Evolutionary conservation across 2,329 filamentous ascomycete species (phyloP).

Genomic region (Aspergillus floridensis): DNA sequence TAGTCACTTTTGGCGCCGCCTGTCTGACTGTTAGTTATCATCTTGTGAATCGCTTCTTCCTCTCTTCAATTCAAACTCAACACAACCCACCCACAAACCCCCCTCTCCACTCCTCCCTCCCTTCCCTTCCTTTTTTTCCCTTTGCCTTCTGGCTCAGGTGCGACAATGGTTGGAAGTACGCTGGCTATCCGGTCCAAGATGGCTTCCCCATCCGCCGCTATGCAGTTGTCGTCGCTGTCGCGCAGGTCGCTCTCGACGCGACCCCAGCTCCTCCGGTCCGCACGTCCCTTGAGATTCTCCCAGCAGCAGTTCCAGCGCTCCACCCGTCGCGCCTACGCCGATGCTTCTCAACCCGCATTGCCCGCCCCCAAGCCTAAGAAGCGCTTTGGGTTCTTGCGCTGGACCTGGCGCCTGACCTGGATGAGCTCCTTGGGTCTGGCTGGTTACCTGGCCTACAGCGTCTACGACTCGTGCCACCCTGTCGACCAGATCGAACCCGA

Average conservation of each 20-base stretch:
- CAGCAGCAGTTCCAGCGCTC: conserved; percentile 32
- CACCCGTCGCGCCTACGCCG: conserved; percentile 52
- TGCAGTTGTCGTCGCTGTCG: conserved; percentile 38
- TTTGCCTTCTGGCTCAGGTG: conserved; percentile 19
- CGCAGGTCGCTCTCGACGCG: conserved; percentile 36
- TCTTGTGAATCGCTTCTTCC: conserved; percentile 10
- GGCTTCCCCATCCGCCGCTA: conserved; percentile 29
- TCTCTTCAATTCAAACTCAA: conserved; percentile 5
- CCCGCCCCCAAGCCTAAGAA: conserved; percentile 47
- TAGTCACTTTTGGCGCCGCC: conserved; percentile 15
- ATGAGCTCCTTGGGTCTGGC: conserved; percentile 68
- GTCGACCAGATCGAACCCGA: conserved; percentile 75
- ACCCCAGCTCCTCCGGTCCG: conserved; percentile 25
- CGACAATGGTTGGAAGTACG: conserved; percentile 37
- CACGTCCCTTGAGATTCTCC: conserved; percentile 27
- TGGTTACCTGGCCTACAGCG: conserved; percentile 72
- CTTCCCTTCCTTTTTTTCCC: conserved; percentile 8
- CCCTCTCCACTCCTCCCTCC: conserved; percentile 10
- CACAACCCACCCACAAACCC: conserved; percentile 2
- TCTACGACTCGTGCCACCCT: conserved; percentile 81
- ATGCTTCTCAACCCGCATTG: conserved; percentile 42
- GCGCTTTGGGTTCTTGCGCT: conserved; percentile 70
- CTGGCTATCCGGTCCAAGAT: conserved; percentile 35
- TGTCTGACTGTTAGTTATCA: conserved; percentile 5
- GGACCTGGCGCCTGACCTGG: conserved; percentile 80